Evolutionary conservation across 805 yeast species (phyloP), one percentile per base, ranked within the genome.

Genomic region (Maudiozyma serrabonitensis): DNA sequence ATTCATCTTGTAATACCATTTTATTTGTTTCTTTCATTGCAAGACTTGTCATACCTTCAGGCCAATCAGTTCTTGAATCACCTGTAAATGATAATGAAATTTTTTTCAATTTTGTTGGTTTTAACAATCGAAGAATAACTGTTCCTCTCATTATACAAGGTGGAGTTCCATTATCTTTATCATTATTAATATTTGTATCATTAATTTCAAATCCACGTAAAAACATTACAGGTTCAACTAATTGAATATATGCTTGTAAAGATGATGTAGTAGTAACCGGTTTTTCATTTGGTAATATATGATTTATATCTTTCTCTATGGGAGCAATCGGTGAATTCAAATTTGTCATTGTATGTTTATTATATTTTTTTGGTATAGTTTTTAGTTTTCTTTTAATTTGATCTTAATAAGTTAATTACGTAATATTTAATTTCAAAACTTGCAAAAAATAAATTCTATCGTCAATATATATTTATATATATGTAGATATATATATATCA

Each of bases 21-120:
- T 26, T 78, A 6, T 15, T 38, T 9, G 38, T 39, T 18, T 43
- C 39, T 16, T 39, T 32, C 15, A 39, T 3, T 16, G 45, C n/a
- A 60, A 83, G 84, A 0, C 96, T 96, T 0, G 97, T 96, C 26
- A 90, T 88, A 1, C 97, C 97, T 61, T 91, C 96, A 2, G 96
- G 96, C 96, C 96, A 89, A 52, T 89, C 95, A 0, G 96, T 87
- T 54, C 83, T 74, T 37, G 84, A 76, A 1, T 63, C 58, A 1
- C 96, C 96, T 43, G 73, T 72, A 55, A 89, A 78, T 2, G 73
- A 69, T 47, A 89, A 69, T 5, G 67, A 61, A 12, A 89, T 76
- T 18, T 76, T 62, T 62, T 84, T 86, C 52, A 89, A 71, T 61
- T 80, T 84, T 26, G 82, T 73, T 0, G 90, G 81, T 57, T 87